Evolutionary conservation across 345 rosid species (phyloP), one percentile per base, ranked within the genome.

Genomic region (Brassica juncea): DNA sequence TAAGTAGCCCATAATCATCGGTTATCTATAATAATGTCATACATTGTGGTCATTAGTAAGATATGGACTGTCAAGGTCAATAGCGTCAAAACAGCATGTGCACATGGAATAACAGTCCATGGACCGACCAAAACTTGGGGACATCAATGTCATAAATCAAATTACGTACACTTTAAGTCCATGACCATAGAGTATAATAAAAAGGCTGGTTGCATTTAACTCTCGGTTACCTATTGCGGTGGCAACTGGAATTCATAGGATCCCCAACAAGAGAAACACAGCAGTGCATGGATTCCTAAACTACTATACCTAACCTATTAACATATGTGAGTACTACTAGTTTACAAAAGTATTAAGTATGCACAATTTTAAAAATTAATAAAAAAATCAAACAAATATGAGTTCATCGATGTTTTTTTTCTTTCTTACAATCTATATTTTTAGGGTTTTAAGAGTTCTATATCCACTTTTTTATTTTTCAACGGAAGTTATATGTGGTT

Each of bases 201-300:
- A 70, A 5, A 55, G 58, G 72, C 61, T 23, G 76, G 76, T 75
- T 69, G 83, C 83, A 80, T 80, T 80, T 64, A 80, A 8, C 72
- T 80, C 83, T 8, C 66, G 79, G 82, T 80, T 68, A 52, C 79
- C 82, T 62, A 52, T 69, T 73, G 79, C 82, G 61, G 75, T 34
- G 82, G 83, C 83, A 80, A 80, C 74, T 42, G 80, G 71, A 80
- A 65, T 66, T 71, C 83, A 76, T 71, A 75, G 77, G 70, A 71
- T 71, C 73, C 80, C 80, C 73, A 57, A 75, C 25, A 70, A 42
- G 30, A 57, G 64, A 62, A 69, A 67, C 64, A 63, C 79, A 69
- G 3, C 30, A 62, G 35, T 70, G 73, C 37, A 44, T 73, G 47
- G 44, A 14, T 27, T 72, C 42, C 61, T 27, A 62, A 39, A n/a